Percentiles rank a stretch among this genome's conserved stretches.
Evolutionary conservation across 495 filamentous ascomycete genomes (phyloP).

Genomic region (Ramalina intermedia): DNA sequence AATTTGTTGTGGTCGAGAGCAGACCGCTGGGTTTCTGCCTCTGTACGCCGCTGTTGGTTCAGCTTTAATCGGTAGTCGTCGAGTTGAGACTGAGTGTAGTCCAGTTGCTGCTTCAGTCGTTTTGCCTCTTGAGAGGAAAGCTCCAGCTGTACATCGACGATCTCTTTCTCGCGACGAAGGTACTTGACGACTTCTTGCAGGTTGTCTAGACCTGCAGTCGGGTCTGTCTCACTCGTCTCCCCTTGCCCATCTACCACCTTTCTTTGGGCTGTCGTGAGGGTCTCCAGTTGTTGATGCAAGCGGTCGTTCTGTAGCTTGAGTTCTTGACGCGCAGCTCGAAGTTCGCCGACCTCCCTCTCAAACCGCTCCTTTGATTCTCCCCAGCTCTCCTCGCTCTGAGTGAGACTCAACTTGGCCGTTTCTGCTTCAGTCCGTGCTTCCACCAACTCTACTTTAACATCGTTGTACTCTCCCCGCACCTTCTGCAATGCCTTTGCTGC

Average conservation of each 20-base stretch:
- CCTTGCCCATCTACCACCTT: conserved; percentile 39
- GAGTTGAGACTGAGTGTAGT: conserved; percentile 70
- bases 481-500: conserved; percentile 70
- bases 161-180: conserved; percentile 91
- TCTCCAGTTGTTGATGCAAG: conserved; percentile 78
- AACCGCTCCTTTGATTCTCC: conserved; percentile 62
- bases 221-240: conserved; percentile 25
- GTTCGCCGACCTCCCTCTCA: conserved; percentile 67
- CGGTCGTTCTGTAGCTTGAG: conserved; percentile 71
- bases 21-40: conserved; percentile 54
- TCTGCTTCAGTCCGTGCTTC: conserved; percentile 63
- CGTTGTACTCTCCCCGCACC: conserved; percentile 63
- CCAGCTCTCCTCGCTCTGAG: conserved; percentile 77
- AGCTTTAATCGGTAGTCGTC: conserved; percentile 78
- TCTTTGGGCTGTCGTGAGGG: conserved; percentile 53
- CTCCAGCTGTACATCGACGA: conserved; percentile 88
- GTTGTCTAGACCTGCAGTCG: conserved; percentile 43
- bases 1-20: conserved; percentile 70
- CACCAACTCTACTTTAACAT: conserved; percentile 61
- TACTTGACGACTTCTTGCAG: conserved; percentile 81
- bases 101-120: conserved; percentile 75
- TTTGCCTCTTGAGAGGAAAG: conserved; percentile 74
- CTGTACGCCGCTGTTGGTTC: conserved; percentile 68
- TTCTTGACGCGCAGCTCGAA: conserved; percentile 65
- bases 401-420: conserved; percentile 60